Conservation (phyloP, 1,284 basidiomycete species). For the Pascua guehoae region DNA sequence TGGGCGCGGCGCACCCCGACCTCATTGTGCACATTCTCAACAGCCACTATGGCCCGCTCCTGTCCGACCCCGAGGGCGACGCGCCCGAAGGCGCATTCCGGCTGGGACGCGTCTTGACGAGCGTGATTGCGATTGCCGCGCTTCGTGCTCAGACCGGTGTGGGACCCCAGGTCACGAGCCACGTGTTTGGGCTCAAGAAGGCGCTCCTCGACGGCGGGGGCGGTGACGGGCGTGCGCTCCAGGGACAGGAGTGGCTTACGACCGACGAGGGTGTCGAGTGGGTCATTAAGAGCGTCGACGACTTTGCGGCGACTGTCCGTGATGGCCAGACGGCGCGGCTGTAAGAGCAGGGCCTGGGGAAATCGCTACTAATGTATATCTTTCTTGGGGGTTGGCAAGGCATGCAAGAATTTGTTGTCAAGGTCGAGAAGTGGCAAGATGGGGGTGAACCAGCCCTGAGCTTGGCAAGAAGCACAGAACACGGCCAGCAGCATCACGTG, state of each 20-base stretch:
- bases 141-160: slow-evolving; percentile 84
- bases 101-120: slow-evolving; percentile 77
- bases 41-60: slow-evolving; percentile 77
- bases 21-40: slow-evolving; percentile 83
- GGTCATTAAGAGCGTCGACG: slow-evolving; percentile 83
- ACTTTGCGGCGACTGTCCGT: slow-evolving; percentile 48
- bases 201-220: slow-evolving; percentile 65
- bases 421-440: no score
- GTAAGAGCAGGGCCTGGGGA: no score
- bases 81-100: slow-evolving; percentile 32
- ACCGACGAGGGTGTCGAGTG: slow-evolving; percentile 88
- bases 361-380: no score
- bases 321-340: neutral
- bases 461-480: no score
- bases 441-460: no score
- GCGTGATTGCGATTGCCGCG: slow-evolving; percentile 84
- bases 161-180: slow-evolving; percentile 83
- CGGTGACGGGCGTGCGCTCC: slow-evolving; percentile 53
- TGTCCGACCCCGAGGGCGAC: slow-evolving; percentile 63
- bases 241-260: slow-evolving; percentile 74
- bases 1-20: slow-evolving; percentile 68
- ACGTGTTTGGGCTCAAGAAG: slow-evolving; percentile 77
- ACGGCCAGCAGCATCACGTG: no score
- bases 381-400: no score
- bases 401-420: no score